Evolutionary conservation across 2,329 filamentous ascomycete genomes (phyloP).

Genomic region (Penicillium expansum): DNA sequence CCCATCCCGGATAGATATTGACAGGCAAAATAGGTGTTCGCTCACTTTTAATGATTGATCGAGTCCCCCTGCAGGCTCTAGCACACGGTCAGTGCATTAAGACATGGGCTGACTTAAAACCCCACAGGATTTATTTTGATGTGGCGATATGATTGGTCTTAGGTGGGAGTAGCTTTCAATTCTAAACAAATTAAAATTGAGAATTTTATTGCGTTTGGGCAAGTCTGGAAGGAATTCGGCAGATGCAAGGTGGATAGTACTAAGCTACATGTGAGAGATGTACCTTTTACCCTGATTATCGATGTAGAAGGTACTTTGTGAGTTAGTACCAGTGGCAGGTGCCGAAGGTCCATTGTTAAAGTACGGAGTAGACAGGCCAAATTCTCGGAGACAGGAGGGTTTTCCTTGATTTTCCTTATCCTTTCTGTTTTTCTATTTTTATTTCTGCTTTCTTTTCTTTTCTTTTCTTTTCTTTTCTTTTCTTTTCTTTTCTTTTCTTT

Average conservation of each 20-base stretch:
- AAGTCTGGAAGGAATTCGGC: constrained; percentile 18
- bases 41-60: constrained; percentile 16
- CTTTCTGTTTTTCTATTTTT: too few species aligned
- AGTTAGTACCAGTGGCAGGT: neutral
- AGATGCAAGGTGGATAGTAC: constrained; percentile 18
- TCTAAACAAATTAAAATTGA: constrained; percentile 11
- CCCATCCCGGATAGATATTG: constrained; percentile 18
- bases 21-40: constrained; percentile 14
- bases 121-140: constrained; percentile 13
- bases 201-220: neutral
- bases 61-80: constrained; percentile 18
- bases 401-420: neutral
- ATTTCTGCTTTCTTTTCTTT: too few species aligned
- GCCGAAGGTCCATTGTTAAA: neutral
- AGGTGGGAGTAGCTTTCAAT: constrained; percentile 7
- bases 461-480: too few species aligned
- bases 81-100: constrained; percentile 25
- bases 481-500: too few species aligned
- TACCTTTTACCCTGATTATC: neutral
- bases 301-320: neutral
- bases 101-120: constrained; percentile 17
- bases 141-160: constrained; percentile 16
- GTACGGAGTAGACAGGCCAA: neutral
- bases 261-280: neutral
- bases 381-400: neutral